Conservation (phyloP, 2,329 filamentous ascomycete species). For the Emergomyces pasteurianus region DNA sequence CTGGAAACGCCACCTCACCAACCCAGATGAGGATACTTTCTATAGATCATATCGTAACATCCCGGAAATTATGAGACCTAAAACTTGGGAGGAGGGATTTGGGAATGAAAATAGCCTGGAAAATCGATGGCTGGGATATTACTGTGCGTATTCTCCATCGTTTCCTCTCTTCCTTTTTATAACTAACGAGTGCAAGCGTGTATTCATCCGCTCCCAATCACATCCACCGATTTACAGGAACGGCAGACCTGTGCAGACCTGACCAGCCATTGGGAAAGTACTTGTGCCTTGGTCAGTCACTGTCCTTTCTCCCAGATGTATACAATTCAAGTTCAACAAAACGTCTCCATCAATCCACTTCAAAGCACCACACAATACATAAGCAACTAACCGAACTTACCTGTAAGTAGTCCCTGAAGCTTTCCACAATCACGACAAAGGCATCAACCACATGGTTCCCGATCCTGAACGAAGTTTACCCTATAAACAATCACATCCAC, state of each 20-base stretch:
- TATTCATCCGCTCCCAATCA: slow-evolving; percentile 25
- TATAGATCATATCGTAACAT: slow-evolving; percentile 15
- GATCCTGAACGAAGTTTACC: slow-evolving; percentile 16
- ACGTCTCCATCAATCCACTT: background rate
- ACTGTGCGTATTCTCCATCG: slow-evolving; percentile 16
- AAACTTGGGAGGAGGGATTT: slow-evolving; percentile 9
- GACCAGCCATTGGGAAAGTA: slow-evolving; percentile 4
- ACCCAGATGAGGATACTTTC: slow-evolving; percentile 17
- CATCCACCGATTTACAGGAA: slow-evolving; percentile 14
- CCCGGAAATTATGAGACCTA: slow-evolving; percentile 11
- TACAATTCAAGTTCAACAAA: no score
- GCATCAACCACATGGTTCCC: slow-evolving; percentile 18
- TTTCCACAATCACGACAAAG: slow-evolving; percentile 10
- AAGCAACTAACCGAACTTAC: background rate
- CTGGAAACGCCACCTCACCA: slow-evolving; percentile 30
- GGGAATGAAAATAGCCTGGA: slow-evolving; percentile 6
- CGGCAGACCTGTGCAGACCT: slow-evolving; percentile 26
- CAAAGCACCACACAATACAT: background rate
- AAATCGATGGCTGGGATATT: slow-evolving; percentile 23
- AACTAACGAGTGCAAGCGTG: slow-evolving; percentile 16
- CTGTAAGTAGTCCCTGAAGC: slow-evolving; percentile 14
- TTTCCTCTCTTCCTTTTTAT: no score
- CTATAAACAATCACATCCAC: slow-evolving; percentile 1
- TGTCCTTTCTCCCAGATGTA: background rate
- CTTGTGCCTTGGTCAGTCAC: slow-evolving; percentile 17